Evolutionary conservation across 139 green algal species (phyloP).

Genomic region (Yamagishiella unicocca): DNA sequence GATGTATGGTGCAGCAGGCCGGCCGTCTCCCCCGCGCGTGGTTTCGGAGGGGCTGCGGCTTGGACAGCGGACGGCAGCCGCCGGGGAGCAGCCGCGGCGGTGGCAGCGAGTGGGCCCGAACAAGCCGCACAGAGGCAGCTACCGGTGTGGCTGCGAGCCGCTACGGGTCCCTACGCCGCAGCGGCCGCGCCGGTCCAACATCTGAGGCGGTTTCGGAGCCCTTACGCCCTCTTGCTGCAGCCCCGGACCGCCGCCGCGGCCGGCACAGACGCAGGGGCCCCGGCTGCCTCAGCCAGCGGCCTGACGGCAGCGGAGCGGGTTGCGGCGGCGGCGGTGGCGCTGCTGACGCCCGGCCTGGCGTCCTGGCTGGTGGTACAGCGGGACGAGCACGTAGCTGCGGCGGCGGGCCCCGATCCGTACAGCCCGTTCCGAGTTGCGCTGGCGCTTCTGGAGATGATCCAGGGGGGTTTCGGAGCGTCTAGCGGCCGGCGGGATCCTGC

Average conservation of each 20-base stretch:
- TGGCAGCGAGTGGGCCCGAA: too few species aligned
- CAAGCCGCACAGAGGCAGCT: background rate
- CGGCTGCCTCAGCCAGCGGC: too few species aligned
- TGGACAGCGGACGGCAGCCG: too few species aligned
- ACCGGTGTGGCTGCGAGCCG: constrained; percentile 8
- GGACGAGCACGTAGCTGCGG: background rate
- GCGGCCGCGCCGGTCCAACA: background rate
- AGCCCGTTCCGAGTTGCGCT: constrained; percentile 32
- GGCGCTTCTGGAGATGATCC: constrained; percentile 29
- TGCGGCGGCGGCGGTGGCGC: background rate
- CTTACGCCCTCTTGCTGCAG: too few species aligned
- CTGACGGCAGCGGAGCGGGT: background rate
- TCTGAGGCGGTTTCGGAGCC: too few species aligned
- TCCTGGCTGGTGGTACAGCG: constrained; percentile 2
- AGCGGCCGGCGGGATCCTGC: background rate
- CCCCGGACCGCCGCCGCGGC: too few species aligned
- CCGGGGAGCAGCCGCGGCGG: too few species aligned
- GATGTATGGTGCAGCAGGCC: too few species aligned
- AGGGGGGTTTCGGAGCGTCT: background rate
- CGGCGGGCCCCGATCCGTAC: background rate
- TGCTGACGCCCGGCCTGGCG: constrained; percentile 21
- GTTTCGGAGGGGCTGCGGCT: background rate
- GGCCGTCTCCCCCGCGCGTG: background rate
- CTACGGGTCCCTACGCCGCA: background rate
- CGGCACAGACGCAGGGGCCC: too few species aligned